A percentile compares a stretch with the other conserved stretches of the same genome.
Conservation (phyloP, 106 monocot species). For the Triglochin maritima region DNA sequence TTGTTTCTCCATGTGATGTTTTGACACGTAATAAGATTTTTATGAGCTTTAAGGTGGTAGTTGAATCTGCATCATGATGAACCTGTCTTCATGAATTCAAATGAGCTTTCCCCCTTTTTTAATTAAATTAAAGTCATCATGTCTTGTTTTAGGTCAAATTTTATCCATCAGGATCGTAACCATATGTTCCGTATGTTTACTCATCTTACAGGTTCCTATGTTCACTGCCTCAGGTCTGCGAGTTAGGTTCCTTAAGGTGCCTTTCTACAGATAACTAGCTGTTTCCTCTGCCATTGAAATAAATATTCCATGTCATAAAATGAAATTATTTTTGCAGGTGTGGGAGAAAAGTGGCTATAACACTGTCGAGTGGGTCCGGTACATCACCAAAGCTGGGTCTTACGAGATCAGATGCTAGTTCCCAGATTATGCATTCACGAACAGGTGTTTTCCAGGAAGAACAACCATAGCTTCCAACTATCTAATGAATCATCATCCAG, state of each 20-base stretch:
- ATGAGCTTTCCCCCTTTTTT: too few relatives aligned
- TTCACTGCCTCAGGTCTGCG: conserved; percentile 96
- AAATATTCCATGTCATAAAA: neutral
- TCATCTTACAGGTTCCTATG: conserved; percentile 73
- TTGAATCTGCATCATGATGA: too few relatives aligned
- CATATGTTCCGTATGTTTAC: too few relatives aligned
- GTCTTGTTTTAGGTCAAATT: too few relatives aligned
- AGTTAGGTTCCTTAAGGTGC: conserved; percentile 94
- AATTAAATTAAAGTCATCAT: too few relatives aligned
- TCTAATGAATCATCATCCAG: neutral
- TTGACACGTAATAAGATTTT: neutral
- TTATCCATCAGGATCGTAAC: too few relatives aligned
- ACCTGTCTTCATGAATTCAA: too few relatives aligned
- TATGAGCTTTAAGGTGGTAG: neutral
- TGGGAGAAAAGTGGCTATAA: conserved; percentile 99
- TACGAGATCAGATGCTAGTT: conserved; percentile 85
- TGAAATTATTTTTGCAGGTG: conserved; percentile 33
- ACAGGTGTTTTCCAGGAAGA: neutral
- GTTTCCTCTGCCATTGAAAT: neutral
- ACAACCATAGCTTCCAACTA: neutral
- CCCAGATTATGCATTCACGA: neutral
- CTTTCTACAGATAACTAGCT: neutral
- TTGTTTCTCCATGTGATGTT: neutral
- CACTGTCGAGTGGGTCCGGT: conserved; percentile 98
- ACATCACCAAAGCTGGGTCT: conserved; percentile 94